A percentile compares a stretch with the other conserved stretches of the same genome.
Evolutionary conservation across 148 eudicot genomes (phyloP).

Genomic region (Suaeda aralocaspica): DNA sequence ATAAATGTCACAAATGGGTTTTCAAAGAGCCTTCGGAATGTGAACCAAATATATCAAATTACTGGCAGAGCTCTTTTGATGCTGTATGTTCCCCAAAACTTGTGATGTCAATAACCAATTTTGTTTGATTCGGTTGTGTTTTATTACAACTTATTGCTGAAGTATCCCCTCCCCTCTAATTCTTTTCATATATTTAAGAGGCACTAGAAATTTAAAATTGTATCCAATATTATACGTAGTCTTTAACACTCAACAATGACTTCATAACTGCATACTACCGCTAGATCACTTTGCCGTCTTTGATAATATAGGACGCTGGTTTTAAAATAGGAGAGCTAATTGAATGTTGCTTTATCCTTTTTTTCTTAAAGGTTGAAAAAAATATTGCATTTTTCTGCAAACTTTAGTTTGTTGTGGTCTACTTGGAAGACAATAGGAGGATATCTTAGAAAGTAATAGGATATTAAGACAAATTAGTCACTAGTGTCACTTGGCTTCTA

Average conservation of each 20-base stretch:
- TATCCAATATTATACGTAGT: too few relatives aligned
- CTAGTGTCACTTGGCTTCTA: constrained; percentile 13
- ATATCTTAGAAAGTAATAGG: constrained; percentile 4
- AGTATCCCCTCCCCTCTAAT: too few relatives aligned
- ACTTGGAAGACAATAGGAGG: background rate
- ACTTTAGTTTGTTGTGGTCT: background rate
- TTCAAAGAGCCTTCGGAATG: constrained; percentile 97
- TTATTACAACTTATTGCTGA: too few relatives aligned
- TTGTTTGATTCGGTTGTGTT: background rate
- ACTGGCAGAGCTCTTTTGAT: constrained; percentile 99
- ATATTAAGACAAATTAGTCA: constrained; percentile 2
- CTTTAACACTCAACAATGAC: too few relatives aligned
- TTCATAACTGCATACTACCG: background rate
- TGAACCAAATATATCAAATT: constrained; percentile 89
- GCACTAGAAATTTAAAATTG: too few relatives aligned
- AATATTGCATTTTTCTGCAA: background rate
- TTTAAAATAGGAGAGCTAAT: background rate
- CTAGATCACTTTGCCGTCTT: too few relatives aligned
- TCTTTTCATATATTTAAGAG: too few relatives aligned
- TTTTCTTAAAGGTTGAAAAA: too few relatives aligned
- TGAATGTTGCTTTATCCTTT: background rate
- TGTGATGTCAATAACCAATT: background rate
- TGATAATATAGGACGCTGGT: too few relatives aligned
- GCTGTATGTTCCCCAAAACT: constrained; percentile 63
- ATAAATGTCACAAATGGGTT: constrained; percentile 99